phyloP scores from a whole-genome alignment of 1,284 basidiomycete genomes.

The Takashimella tepidaria region DNA sequence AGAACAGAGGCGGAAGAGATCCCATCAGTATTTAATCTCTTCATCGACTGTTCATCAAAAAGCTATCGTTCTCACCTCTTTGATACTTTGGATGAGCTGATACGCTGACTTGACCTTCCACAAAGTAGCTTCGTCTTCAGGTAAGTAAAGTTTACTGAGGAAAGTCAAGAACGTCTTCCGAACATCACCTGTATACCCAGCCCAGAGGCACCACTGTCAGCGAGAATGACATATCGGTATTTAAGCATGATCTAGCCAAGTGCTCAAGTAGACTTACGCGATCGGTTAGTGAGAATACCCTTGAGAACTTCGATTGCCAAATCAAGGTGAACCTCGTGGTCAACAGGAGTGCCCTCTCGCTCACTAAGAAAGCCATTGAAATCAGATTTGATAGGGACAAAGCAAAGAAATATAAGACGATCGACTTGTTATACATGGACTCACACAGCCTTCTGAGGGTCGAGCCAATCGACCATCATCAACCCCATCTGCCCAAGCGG shows the following conservation, averaged over 20 bases:
- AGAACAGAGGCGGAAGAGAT: too few species aligned
- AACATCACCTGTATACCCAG: constrained; percentile 59
- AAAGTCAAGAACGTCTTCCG: constrained; percentile 76
- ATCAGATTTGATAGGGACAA: not conserved
- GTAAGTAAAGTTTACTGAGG: constrained; percentile 70
- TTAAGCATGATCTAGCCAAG: too few species aligned
- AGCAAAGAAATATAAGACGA: too few species aligned
- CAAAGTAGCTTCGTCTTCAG: constrained; percentile 54
- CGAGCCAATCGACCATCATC: constrained; percentile 89
- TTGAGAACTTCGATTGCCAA: constrained; percentile 70
- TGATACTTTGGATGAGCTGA: constrained; percentile 58
- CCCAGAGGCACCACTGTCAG: constrained; percentile 15
- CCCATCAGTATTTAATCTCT: not conserved
- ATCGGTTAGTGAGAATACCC: constrained; percentile 45
- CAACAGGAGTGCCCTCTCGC: constrained; percentile 40
- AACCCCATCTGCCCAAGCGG: constrained; percentile 71
- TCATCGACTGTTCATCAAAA: not conserved
- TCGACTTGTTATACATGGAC: constrained; percentile 33
- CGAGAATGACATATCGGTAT: not conserved
- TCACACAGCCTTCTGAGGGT: constrained; percentile 73
- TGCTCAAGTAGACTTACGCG: constrained; percentile 29
- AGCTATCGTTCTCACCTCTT: constrained; percentile 56
- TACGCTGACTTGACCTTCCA: constrained; percentile 60
- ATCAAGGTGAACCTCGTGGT: constrained; percentile 66
- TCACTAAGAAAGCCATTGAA: constrained; percentile 28